Base-by-base conservation (phyloP, 495 filamentous ascomycete genomes). In the Friedmanniomyces simplex region DNA sequence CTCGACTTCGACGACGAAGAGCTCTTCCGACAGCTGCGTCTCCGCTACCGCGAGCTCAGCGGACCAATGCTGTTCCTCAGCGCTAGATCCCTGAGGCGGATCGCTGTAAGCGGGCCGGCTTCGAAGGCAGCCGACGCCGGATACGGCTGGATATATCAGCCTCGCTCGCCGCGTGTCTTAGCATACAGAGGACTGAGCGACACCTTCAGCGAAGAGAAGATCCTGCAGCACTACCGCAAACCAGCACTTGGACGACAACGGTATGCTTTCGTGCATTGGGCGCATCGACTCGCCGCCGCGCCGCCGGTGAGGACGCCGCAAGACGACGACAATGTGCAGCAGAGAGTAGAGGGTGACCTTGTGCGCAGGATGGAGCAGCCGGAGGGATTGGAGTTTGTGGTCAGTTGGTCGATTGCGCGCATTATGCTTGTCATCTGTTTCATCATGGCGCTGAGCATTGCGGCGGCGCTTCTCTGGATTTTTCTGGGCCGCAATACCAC, bases 241-340 rank as follows among this genome's bases (percentile, higher is more conserved):
- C 63, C 61, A 14, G 20, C 34, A 10, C 42, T 52, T 1, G 66
- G 63, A 8, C 30, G 51, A 14, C 39, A 51, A 21, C 51, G 61
- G 22, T 66, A 63, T 30, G 64, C 61, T 11, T 68, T 66, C 48
- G 66, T 66, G 30, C 58, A 64, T 43, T 66, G 66, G 63, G 63
- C 61, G 10, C 63, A 62, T 25, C 60, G 66, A 22, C 36, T 68
- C 18, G 66, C 60, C 16, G 26, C 55, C 14, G 51, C 60, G 18
- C 50, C 48, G 30, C 52, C 59, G 16, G 16, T 46, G 7, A 7
- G 39, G 42, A 53, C 50, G 42, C 57, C 41, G 20, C 24, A 43
- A 14, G 60, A 11, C 7, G 46, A 45, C 7, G 42, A 37, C n/a
- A 28, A 59, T 13, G 26, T 50, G 10, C 22, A n/a, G 10, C n/a